These are phyloP conservation scores for Hyaloscypha finlandica DNA, from an alignment of 495 filamentous ascomycete genomes.

Conservation along the genomic window DNA sequence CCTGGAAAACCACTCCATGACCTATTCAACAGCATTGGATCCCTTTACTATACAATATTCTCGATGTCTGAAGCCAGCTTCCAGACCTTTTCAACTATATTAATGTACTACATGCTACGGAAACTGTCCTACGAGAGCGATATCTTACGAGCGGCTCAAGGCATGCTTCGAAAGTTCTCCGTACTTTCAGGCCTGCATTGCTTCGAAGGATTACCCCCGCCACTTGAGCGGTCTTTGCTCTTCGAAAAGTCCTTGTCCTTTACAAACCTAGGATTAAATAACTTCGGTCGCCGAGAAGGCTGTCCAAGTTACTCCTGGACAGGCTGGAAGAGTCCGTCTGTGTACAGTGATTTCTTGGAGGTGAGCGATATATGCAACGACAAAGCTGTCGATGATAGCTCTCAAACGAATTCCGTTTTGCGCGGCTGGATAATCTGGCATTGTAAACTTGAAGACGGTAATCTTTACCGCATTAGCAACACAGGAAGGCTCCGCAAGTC, in stretches of 20 bases:
- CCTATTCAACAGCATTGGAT: too few species aligned
- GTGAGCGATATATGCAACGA: background rate
- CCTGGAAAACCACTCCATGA: slow-evolving; percentile 1
- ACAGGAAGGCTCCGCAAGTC: background rate
- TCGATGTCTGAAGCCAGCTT: background rate
- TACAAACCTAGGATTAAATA: background rate
- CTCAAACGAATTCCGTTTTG: background rate
- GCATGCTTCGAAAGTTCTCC: slow-evolving; percentile 18
- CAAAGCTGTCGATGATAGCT: slow-evolving; percentile 11
- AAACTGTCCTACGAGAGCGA: slow-evolving; percentile 19
- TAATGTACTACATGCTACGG: slow-evolving; percentile 16
- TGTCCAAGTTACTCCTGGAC: slow-evolving; percentile 30
- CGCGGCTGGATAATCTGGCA: slow-evolving; percentile 31
- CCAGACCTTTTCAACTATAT: background rate
- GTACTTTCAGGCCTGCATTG: slow-evolving; percentile 1
- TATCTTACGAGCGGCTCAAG: slow-evolving; percentile 15
- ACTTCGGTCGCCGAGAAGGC: slow-evolving; percentile 11
- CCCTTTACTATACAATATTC: too few species aligned
- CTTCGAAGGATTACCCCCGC: slow-evolving; percentile 22
- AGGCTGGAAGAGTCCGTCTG: slow-evolving; percentile 11
- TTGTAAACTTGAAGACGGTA: slow-evolving; percentile 14
- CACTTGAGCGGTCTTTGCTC: slow-evolving; percentile 19
- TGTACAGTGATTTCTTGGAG: background rate
- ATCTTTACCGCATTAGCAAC: background rate
- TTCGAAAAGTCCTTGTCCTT: slow-evolving; percentile 13